Percentiles rank a stretch among this genome's conserved stretches.
phyloP scores from a whole-genome alignment of 2,329 filamentous ascomycete genomes.

The Scortechinia acanthostroma region DNA sequence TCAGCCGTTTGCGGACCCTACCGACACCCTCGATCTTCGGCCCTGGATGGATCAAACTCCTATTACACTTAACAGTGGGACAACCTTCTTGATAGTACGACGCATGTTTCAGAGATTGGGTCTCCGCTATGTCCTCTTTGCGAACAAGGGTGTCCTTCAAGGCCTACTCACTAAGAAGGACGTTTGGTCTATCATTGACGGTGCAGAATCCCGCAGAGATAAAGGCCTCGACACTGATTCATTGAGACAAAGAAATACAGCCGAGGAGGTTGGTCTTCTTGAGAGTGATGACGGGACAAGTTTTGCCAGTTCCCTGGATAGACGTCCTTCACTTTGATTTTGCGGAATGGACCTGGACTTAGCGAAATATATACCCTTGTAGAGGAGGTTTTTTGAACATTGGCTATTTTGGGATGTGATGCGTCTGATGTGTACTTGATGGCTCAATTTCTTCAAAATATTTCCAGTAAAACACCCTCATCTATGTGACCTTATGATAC shows the following conservation, averaged over 20 bases:
- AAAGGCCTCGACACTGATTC: conserved; percentile 11
- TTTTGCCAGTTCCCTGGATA: conserved; percentile 17
- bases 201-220: not conserved
- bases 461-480: no score
- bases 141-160: conserved; percentile 1
- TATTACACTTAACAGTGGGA: not conserved
- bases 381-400: no score
- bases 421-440: no score
- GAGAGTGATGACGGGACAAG: conserved; percentile 18
- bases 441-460: no score
- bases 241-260: conserved; percentile 13
- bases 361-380: no score
- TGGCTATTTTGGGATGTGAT: no score
- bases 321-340: conserved; percentile 18
- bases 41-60: conserved; percentile 2
- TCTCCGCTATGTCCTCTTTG: not conserved
- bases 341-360: no score
- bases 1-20: not conserved
- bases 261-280: conserved; percentile 26
- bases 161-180: not conserved
- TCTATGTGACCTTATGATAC: no score
- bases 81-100: not conserved
- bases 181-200: not conserved
- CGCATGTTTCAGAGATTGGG: conserved; percentile 1
- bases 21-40: not conserved